Base-by-base conservation (phyloP, 352 stramenopile genomes). In the Pythium phragmiticola region DNA sequence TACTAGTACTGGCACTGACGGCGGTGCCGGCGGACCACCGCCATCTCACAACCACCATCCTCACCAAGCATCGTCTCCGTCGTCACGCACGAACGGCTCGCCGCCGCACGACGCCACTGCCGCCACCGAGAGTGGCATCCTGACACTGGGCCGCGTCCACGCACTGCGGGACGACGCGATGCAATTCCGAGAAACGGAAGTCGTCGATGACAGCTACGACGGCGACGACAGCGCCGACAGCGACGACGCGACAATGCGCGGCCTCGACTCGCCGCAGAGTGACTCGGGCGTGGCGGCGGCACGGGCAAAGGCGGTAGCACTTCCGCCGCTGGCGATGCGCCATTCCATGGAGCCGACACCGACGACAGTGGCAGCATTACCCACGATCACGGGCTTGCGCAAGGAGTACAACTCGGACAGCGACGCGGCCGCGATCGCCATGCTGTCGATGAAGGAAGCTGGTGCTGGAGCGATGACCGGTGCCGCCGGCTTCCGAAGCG, bases 361-460 rank as follows among this genome's bases (percentile, higher is more conserved):
- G 9, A 33, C 21, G 45, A 12, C 14, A 19, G 42, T 8, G 14
- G 7, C 37, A 17, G 21, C 61, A 23, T 41, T 33, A 23, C 7
- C 48, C 1, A 47, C 36, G 46, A n/a, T 50, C 4, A 13, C 52
- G 5, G 53, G 28, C 51, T 71, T 74, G 34, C 75, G 50, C 68
- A 73, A 52, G 34, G 66, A 72, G 19, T 73, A 76, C 50, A 80
- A 91, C 53, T 92, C 83, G n/a, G 85, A 92, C 42, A 90, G 84
- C 51, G 82, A 92, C 45, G 78, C 80, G 8, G 85, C 83, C 23
- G 83, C 78, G 28, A 88, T 90, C 41, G 78, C 81, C 13, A 92
- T 90, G 81, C 77, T 90, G 21, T 89, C 79, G 6, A 92, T 90
- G 81, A 92, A 92, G 58, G 79, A 89, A 41, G 59, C 59, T 45